Evolutionary conservation across 176 grass and related monocot species (phyloP).

Genomic region (Paspalum notatum): DNA sequence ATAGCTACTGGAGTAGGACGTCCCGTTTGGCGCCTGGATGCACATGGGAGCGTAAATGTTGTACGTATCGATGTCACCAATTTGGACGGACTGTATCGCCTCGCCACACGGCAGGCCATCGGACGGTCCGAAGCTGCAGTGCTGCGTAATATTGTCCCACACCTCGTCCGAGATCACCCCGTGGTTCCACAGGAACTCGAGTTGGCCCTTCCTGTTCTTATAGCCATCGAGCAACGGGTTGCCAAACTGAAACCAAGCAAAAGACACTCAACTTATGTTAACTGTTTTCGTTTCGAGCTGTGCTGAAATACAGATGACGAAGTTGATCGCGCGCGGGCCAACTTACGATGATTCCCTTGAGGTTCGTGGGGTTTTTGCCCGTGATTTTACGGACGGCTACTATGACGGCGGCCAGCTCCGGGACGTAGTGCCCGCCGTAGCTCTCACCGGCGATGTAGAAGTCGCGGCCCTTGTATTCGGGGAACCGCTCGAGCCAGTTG

Average conservation of each 20-base stretch:
- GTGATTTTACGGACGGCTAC: background rate
- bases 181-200: conserved; percentile 55
- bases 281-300: background rate
- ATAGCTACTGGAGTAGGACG: conserved; percentile 30
- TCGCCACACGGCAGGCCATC: background rate
- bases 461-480: conserved; percentile 57
- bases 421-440: conserved; percentile 61
- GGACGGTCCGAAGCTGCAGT: conserved; percentile 37
- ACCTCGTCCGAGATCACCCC: conserved; percentile 57
- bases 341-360: conserved; percentile 54
- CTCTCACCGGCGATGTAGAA: conserved; percentile 73
- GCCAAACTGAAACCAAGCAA: conserved; percentile 21
- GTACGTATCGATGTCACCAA: background rate
- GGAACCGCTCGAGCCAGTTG: conserved; percentile 65
- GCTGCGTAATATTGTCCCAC: conserved; percentile 28
- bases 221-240: conserved; percentile 36
- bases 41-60: conserved; percentile 58
- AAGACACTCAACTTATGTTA: background rate
- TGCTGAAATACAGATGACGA: background rate
- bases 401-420: conserved; percentile 48
- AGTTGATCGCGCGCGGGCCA: background rate
- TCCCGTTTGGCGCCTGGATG: conserved; percentile 22
- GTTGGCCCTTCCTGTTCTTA: background rate
- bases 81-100: background rate
- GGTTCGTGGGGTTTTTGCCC: background rate